phyloP scores from a whole-genome alignment of 2,329 filamentous ascomycete species.

The Rhynchosporium graminicola region DNA sequence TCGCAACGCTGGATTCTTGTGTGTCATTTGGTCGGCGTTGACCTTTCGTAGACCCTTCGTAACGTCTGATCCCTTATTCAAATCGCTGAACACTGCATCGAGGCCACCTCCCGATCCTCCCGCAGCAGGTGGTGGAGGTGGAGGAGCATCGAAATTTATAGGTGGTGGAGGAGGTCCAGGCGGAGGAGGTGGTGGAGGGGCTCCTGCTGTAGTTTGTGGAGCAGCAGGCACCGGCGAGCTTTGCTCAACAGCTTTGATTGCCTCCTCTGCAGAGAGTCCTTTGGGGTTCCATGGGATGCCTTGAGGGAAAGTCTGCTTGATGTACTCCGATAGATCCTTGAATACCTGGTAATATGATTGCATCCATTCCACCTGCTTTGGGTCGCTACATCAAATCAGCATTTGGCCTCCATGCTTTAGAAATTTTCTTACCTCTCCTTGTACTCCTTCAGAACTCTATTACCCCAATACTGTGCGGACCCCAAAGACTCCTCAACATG shows the following conservation, averaged over 20 bases:
- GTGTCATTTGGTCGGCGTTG: constrained; percentile 93
- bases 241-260: constrained; percentile 60
- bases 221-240: constrained; percentile 44
- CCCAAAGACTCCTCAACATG: constrained; percentile 82
- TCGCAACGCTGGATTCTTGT: constrained; percentile 91
- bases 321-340: constrained; percentile 78
- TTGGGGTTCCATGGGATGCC: constrained; percentile 86
- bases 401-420: no score
- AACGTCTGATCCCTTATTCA: constrained; percentile 87
- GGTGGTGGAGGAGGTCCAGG: constrained; percentile 59
- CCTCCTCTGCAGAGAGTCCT: constrained; percentile 71
- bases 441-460: constrained; percentile 87
- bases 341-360: constrained; percentile 92
- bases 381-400: constrained; percentile 57
- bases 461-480: constrained; percentile 90
- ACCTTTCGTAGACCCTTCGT: constrained; percentile 91
- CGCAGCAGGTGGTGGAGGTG: constrained; percentile 44
- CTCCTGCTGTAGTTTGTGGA: constrained; percentile 52
- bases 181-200: constrained; percentile 66
- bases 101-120: constrained; percentile 60
- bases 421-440: constrained; percentile 68
- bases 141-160: constrained; percentile 56
- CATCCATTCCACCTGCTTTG: constrained; percentile 82
- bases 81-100: constrained; percentile 84
- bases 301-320: constrained; percentile 77